Evolutionary conservation across 495 filamentous ascomycete species (phyloP), one percentile per base, ranked within the genome.

Genomic region (Tuber aestivum): DNA sequence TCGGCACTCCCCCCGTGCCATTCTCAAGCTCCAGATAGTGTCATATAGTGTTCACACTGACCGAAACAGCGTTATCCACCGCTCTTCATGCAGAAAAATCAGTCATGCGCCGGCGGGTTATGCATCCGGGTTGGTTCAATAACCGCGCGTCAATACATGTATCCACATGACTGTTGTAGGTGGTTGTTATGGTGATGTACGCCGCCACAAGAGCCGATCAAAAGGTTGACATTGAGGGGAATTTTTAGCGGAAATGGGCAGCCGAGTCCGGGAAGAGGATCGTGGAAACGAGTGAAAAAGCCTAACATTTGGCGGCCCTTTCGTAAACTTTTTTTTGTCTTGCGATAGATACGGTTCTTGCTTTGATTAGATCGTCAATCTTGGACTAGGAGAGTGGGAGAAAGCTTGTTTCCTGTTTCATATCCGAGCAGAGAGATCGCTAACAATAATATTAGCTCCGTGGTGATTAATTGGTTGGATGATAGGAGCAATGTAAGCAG

Each of bases 101-200:
- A 44, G 93, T 88, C 84, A 84, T 86, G 70, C 83, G 87, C 0
- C 85, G 88, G 8, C 91, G 90, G 0, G 69, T 79, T 16, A 83
- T 71, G 9, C 45, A 91, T 45, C 91, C 92, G 18, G 87, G 89
- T 4, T 91, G 89, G 87, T 95, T 91, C 76, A 87, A 91, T 77
- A 85, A 82, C 76, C 91, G 91, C 79, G 87, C 89, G 4, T 89
- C 88, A 79, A 97, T 95, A 84, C 97, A 94, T 84, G 81, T 89
- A 78, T 94, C 96, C 86, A 89, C 91, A 82, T 94, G 94, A 77
- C 85, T 83, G 0, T 85, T 93, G 20, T 94, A 97, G 84, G 83
- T 93, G 40, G 35, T 90, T 5, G 88, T 95, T 20, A 87, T 95
- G 3, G 84, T 84, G 14, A 77, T 90, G 5, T 94, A 92, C 82